Evolutionary conservation across 257 asterid genomes (phyloP).

Genomic region (Solanum sitiens): DNA sequence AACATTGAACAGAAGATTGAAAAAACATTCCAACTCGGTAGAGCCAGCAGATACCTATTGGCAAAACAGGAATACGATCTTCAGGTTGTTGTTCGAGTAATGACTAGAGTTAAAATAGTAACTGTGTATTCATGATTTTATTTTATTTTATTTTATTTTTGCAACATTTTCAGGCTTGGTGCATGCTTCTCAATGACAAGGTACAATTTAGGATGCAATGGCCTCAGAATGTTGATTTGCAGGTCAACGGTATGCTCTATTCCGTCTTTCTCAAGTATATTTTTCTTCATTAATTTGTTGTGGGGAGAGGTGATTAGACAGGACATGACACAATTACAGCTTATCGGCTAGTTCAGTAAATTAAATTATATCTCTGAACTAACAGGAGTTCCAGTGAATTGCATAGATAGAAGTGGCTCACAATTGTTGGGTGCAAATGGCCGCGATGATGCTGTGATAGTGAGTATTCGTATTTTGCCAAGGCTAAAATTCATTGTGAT

Average conservation of each 20-base stretch:
- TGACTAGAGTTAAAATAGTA: neutral
- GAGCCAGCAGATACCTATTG: conserved; percentile 66
- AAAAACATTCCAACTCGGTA: conserved; percentile 68
- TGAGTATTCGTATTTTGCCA: conserved; percentile 19
- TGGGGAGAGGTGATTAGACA: neutral
- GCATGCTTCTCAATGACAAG: conserved; percentile 89
- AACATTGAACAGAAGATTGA: conserved; percentile 68
- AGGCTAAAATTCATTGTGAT: neutral
- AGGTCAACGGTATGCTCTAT: conserved; percentile 62
- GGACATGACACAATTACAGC: neutral
- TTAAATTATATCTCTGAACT: conserved; percentile 9
- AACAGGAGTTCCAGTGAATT: conserved; percentile 73
- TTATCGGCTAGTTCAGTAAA: neutral
- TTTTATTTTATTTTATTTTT: neutral
- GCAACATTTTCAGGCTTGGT: conserved; percentile 56
- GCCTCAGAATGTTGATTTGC: conserved; percentile 80
- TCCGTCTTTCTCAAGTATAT: neutral
- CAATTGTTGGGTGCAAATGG: conserved; percentile 69
- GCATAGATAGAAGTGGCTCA: conserved; percentile 78
- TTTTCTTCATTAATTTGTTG: neutral
- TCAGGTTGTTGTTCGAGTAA: conserved; percentile 43
- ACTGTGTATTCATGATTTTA: neutral
- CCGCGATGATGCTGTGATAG: conserved; percentile 61
- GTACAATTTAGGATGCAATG: conserved; percentile 89
- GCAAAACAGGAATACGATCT: conserved; percentile 73